These are phyloP conservation scores for Ophiosphaerella korrae DNA, from an alignment of 2,329 filamentous ascomycete genomes.

Conservation along the genomic window DNA sequence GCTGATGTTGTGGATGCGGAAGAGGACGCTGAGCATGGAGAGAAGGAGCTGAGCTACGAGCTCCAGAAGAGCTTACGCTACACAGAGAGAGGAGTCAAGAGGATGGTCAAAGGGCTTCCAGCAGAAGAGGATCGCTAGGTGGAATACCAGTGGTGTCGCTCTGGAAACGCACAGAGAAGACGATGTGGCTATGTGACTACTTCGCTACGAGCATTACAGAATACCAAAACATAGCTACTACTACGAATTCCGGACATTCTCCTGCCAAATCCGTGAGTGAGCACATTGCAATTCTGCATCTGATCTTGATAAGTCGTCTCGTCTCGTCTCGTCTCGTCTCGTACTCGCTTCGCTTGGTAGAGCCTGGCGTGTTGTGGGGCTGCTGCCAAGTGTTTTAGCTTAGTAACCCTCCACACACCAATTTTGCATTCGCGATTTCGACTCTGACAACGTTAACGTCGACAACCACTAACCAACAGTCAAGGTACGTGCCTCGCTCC, in stretches of 20 bases:
- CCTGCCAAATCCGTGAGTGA: too few species aligned
- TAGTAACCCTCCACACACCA: slow-evolving; percentile 22
- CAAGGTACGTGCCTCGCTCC: slow-evolving; percentile 34
- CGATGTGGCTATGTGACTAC: background rate
- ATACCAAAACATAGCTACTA: too few species aligned
- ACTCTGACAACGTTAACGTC: slow-evolving; percentile 31
- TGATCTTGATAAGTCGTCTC: too few species aligned
- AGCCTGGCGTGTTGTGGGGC: slow-evolving; percentile 1
- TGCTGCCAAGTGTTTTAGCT: slow-evolving; percentile 17
- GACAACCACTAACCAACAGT: slow-evolving; percentile 43
- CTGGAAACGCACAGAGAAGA: background rate
- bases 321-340: background rate
- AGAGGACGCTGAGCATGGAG: background rate
- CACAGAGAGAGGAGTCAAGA: slow-evolving; percentile 39
- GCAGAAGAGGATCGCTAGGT: slow-evolving; percentile 7
- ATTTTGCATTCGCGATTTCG: slow-evolving; percentile 30
- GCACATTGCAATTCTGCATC: background rate
- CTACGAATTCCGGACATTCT: too few species aligned
- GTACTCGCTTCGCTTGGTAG: background rate
- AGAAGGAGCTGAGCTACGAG: slow-evolving; percentile 22
- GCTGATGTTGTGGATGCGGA: slow-evolving; percentile 7
- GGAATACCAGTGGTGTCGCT: background rate
- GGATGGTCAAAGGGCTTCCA: slow-evolving; percentile 40
- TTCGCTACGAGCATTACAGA: too few species aligned
- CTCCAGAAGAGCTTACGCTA: slow-evolving; percentile 30